A percentile compares a stretch with the other conserved stretches of the same genome.
These are phyloP conservation scores for Oropetium thomaeum DNA, from an alignment of 176 grass and related monocot species.

Conservation along the genomic window DNA sequence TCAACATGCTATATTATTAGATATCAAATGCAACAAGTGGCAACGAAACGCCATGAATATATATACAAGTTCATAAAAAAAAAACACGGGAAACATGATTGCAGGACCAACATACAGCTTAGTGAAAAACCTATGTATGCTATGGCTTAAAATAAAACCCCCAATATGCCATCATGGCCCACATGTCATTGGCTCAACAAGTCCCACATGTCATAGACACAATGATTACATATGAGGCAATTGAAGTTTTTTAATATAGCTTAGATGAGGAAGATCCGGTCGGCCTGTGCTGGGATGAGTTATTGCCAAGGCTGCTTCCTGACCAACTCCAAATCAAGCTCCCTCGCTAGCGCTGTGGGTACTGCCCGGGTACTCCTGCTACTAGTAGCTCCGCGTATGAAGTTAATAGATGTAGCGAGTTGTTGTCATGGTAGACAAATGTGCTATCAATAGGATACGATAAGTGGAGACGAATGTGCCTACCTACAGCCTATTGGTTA, in stretches of 20 bases:
- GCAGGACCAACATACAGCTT: not conserved
- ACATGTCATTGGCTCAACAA: too few species aligned
- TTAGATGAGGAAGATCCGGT: constrained; percentile 1
- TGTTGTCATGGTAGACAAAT: not conserved
- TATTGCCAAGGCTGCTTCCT: not conserved
- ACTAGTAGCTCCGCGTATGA: too few species aligned
- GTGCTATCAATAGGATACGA: not conserved
- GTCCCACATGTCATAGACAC: too few species aligned
- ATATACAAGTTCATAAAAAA: not conserved
- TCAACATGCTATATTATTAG: not conserved
- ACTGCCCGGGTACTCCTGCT: not conserved
- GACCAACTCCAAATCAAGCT: not conserved
- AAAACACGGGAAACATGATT: not conserved
- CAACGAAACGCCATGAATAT: not conserved
- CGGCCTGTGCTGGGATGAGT: not conserved
- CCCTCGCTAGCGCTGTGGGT: not conserved
- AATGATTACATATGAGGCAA: too few species aligned
- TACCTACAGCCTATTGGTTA: not conserved
- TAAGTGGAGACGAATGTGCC: not conserved
- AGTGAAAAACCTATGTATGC: too few species aligned
- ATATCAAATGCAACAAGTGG: not conserved
- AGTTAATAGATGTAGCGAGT: not conserved
- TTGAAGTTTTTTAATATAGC: too few species aligned
- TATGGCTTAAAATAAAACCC: too few species aligned
- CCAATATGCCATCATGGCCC: too few species aligned